Percentiles rank a stretch among this genome's conserved stretches.
These are phyloP conservation scores for Suillus spraguei DNA, from an alignment of 768 basidiomycete genomes.

Conservation along the genomic window DNA sequence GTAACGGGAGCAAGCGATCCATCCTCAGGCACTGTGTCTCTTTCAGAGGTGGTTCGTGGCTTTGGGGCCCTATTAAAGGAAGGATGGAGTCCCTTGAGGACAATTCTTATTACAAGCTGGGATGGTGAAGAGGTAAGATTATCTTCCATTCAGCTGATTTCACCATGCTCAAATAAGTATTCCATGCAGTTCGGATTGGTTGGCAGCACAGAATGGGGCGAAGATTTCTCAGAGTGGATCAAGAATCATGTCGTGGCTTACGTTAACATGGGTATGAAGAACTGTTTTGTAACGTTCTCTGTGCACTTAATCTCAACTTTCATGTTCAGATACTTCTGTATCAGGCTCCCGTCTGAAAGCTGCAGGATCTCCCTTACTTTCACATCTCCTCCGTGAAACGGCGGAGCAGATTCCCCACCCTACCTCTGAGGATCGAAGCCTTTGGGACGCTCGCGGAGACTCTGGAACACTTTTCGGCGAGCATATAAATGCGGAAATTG, in stretches of 20 bases:
- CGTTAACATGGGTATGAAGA: constrained; percentile 53
- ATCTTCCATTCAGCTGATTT: neutral
- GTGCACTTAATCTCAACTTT: neutral
- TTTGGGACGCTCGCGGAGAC: constrained; percentile 80
- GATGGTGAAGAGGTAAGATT: constrained; percentile 64
- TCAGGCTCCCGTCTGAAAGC: constrained; percentile 51
- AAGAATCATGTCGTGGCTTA: constrained; percentile 60
- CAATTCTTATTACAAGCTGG: constrained; percentile 74
- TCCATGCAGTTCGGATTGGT: constrained; percentile 46
- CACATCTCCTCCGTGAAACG: constrained; percentile 67
- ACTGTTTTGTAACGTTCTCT: constrained; percentile 6
- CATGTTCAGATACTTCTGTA: constrained; percentile 45
- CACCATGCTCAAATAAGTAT: neutral
- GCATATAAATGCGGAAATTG: constrained; percentile 31
- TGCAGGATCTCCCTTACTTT: constrained; percentile 80
- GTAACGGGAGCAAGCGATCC: constrained; percentile 77
- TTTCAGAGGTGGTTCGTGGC: constrained; percentile 77
- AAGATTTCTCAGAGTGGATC: constrained; percentile 63
- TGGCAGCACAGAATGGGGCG: constrained; percentile 70
- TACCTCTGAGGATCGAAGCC: constrained; percentile 57
- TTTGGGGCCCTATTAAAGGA: constrained; percentile 64
- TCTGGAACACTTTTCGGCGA: constrained; percentile 42
- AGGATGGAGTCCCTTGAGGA: constrained; percentile 86
- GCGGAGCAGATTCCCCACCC: constrained; percentile 80
- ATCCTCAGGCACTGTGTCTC: constrained; percentile 75